Evolutionary conservation across 805 yeast genomes (phyloP).

Genomic region (Spathaspora sp.): DNA sequence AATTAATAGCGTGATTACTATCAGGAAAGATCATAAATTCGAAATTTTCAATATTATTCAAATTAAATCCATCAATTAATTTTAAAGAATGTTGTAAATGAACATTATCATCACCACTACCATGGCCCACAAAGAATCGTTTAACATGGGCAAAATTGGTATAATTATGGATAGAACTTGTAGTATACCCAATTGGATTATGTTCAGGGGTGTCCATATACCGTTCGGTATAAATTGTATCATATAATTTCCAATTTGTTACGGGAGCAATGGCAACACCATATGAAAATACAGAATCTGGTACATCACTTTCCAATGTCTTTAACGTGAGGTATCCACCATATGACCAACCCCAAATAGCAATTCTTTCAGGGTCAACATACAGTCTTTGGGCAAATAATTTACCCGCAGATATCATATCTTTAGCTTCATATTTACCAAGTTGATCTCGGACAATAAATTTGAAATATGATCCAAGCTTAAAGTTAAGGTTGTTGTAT

Average conservation of each 20-base stretch:
- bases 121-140: slow-evolving; percentile 70
- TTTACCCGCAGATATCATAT: slow-evolving; percentile 84
- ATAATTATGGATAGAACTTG: slow-evolving; percentile 41
- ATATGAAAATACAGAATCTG: slow-evolving; percentile 55
- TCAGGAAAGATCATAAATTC: slow-evolving; percentile 81
- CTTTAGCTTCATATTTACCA: slow-evolving; percentile 79
- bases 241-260: slow-evolving; percentile 72
- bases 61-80: slow-evolving; percentile 62
- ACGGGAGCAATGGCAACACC: slow-evolving; percentile 88
- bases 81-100: slow-evolving; percentile 69
- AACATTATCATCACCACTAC: slow-evolving; percentile 83
- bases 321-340: slow-evolving; percentile 79
- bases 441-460: slow-evolving; percentile 75
- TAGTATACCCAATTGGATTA: slow-evolving; percentile 47
- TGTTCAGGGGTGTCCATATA: slow-evolving; percentile 58
- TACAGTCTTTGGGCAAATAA: slow-evolving; percentile 59
- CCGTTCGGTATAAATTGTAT: slow-evolving; percentile 77
- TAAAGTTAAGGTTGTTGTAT: slow-evolving; percentile 56
- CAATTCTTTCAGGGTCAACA: slow-evolving; percentile 56
- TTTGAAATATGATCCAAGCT: slow-evolving; percentile 55
- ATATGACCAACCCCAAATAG: slow-evolving; percentile 88
- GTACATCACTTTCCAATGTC: slow-evolving; percentile 64
- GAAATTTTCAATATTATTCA: slow-evolving; percentile 75
- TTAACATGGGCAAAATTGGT: slow-evolving; percentile 45
- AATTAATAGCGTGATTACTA: slow-evolving; percentile 68